Base-by-base conservation (phyloP, 1,139 yeast genomes). In the Keqinozyma sinolaborantium region DNA sequence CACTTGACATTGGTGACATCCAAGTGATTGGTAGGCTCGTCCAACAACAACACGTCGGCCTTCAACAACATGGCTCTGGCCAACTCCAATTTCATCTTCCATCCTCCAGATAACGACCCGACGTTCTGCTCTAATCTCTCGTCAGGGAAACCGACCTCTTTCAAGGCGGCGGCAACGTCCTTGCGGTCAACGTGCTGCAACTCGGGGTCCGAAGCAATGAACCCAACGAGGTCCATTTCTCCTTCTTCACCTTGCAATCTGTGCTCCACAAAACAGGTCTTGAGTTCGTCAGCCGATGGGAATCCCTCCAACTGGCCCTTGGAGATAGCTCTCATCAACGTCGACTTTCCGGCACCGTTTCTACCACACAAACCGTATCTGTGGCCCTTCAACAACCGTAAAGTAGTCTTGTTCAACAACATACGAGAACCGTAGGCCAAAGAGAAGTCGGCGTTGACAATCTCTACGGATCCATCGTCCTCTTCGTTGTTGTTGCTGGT, bases 1-100 rank as follows among this genome's bases (percentile, higher is more conserved):
- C 98, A 92, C 54, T 83, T 79, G 35, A 92, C 98, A 53, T 92
- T 92, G 31, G 77, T 72, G 35, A 87, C 96, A 70, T 92, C 98
- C 76, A 92, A 80, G 68, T 92, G 98, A 70, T 92, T 92, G 45
- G 98, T 92, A 60, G 98, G 98, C 78, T 92, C 98, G 64, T 92
- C 98, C 56, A 92, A 74, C 50, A 92, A 70, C 48, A 92, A 74
- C 33, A 92, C 90, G 63, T 92, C 98, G 23, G 98, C 98, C 64
- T 83, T 87, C 90, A 88, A 86, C 51, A 92, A 72, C 95, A 92
- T 90, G 30, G 98, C 98, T 69, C 97, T 83, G 13, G 98, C 98
- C 53, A 92, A 73, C 62, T 90, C 98, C 45, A 92, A 76, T 69
- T 92, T 92, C 98, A 92, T 92, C 66, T 92, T 92, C 97, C 97